Conservation (phyloP, 208 protist species). For the Histomonas meleagridis region DNA sequence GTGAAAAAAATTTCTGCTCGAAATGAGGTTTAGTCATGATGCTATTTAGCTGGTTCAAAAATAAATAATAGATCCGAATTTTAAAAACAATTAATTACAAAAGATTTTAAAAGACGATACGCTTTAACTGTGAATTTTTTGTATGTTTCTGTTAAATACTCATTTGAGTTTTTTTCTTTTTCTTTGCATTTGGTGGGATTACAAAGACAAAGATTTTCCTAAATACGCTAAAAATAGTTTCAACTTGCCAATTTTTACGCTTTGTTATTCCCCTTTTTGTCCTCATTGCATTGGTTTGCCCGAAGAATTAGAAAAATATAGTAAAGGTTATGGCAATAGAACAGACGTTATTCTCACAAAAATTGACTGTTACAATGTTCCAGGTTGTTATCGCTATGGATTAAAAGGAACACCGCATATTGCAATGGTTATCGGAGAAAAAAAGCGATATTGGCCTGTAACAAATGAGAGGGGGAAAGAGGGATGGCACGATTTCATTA, state of each 20-base stretch:
- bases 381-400: background rate
- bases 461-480: background rate
- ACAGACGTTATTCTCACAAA: background rate
- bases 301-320: background rate
- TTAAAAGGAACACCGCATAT: background rate
- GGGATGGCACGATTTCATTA: background rate
- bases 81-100: too few relatives aligned
- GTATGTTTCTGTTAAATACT: too few relatives aligned
- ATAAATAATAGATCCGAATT: too few relatives aligned
- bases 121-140: too few relatives aligned
- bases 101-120: too few relatives aligned
- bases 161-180: background rate
- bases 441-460: background rate
- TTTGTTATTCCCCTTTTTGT: background rate
- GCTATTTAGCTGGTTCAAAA: too few relatives aligned
- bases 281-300: background rate
- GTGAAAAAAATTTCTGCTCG: too few relatives aligned
- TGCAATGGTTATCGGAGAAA: background rate
- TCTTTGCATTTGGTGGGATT: background rate
- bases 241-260: background rate
- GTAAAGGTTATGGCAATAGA: background rate
- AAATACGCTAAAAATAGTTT: background rate
- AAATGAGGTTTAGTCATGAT: too few relatives aligned
- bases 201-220: background rate
- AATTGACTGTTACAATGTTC: background rate